These are phyloP conservation scores for Zasmidium citrigriseum DNA, from an alignment of 2,329 filamentous ascomycete species.

Conservation along the genomic window DNA sequence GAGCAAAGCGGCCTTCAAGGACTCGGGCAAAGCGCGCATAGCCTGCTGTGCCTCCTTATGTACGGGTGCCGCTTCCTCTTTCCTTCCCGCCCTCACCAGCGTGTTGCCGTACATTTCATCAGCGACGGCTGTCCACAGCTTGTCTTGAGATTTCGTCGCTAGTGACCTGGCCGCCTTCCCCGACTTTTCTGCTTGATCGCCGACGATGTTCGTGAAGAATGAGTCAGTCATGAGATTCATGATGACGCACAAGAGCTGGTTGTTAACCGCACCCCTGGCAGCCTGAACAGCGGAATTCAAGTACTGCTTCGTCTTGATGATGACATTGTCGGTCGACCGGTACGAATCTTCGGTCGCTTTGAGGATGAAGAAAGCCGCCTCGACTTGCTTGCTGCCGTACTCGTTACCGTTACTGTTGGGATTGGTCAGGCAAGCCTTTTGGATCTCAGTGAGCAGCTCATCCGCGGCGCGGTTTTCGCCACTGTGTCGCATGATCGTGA, in stretches of 20 bases:
- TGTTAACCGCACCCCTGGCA: constrained; percentile 70
- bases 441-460: constrained; percentile 65
- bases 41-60: constrained; percentile 22
- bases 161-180: constrained; percentile 51
- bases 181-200: constrained; percentile 57
- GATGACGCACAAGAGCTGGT: constrained; percentile 77
- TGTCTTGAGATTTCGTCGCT: constrained; percentile 52
- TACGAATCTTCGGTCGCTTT: constrained; percentile 56
- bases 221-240: constrained; percentile 82
- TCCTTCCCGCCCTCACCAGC: constrained; percentile 66
- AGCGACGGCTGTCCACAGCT: constrained; percentile 61
- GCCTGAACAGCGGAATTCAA: constrained; percentile 72
- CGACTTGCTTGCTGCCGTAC: constrained; percentile 74
- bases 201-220: constrained; percentile 80
- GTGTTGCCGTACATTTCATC: constrained; percentile 77
- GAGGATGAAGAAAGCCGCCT: constrained; percentile 75
- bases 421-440: constrained; percentile 67
- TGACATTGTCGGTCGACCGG: constrained; percentile 57
- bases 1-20: constrained; percentile 16
- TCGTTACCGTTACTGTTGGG: constrained; percentile 65
- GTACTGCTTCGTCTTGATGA: constrained; percentile 76
- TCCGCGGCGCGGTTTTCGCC: constrained; percentile 52
- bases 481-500: constrained; percentile 47
- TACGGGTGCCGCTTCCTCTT: constrained; percentile 29
- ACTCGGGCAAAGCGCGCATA: constrained; percentile 24